phyloP scores from a whole-genome alignment of 352 stramenopile genomes.

The Phytophthora crassamura region DNA sequence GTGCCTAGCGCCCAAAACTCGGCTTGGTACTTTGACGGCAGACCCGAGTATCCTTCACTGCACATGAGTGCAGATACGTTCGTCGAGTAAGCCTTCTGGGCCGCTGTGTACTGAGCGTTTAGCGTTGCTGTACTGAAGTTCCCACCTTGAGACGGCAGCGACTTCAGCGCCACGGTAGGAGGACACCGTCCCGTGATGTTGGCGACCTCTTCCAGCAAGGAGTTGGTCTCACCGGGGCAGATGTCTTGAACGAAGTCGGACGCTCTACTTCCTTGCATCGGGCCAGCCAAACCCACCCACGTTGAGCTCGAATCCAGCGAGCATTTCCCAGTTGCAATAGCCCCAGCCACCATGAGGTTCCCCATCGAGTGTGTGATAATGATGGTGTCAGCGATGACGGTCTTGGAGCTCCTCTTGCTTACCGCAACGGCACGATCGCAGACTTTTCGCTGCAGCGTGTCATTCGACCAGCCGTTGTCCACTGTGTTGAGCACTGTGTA shows the following conservation, averaged over 20 bases:
- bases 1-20: conserved; percentile 21
- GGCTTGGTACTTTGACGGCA: conserved; percentile 37
- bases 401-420: conserved; percentile 8
- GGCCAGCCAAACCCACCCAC: conserved; percentile 37
- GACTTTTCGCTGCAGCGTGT: conserved; percentile 21
- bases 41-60: conserved; percentile 33
- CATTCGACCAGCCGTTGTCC: conserved; percentile 19
- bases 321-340: conserved; percentile 30
- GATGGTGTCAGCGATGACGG: conserved; percentile 20
- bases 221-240: conserved; percentile 21
- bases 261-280: conserved; percentile 24
- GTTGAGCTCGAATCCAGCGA: conserved; percentile 25
- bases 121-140: conserved; percentile 22
- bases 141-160: conserved; percentile 35
- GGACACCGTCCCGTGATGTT: conserved; percentile 25
- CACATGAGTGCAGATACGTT: conserved; percentile 46
- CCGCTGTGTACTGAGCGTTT: conserved; percentile 30
- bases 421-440: conserved; percentile 21
- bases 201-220: conserved; percentile 16
- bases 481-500: conserved; percentile 19
- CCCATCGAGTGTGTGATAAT: conserved; percentile 29
- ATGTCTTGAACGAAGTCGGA: conserved; percentile 22
- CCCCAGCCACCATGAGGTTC: conserved; percentile 27
- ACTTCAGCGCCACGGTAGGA: conserved; percentile 24
- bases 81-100: conserved; percentile 29